Evolutionary conservation across 192 early-diverging fungal species (phyloP).

Genomic region (Coemansia sp.): DNA sequence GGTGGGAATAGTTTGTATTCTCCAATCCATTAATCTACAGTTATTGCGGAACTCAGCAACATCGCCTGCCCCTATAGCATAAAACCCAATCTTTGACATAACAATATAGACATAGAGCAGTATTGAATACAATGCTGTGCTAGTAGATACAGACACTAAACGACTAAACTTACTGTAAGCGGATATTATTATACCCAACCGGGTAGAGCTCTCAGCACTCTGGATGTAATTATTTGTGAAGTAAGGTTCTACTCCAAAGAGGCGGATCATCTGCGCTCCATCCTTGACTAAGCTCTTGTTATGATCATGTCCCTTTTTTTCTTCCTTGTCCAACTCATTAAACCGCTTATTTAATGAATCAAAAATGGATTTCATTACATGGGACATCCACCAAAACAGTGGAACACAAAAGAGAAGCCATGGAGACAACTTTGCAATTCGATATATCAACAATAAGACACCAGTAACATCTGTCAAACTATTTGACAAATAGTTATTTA

Average conservation of each 20-base stretch:
- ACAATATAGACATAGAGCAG: not conserved
- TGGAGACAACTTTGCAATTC: not conserved
- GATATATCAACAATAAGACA: not conserved
- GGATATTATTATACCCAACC: not conserved
- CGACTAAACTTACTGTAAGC: not conserved
- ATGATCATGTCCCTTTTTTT: not conserved
- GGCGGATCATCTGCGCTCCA: conserved; percentile 61
- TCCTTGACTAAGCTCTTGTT: not conserved
- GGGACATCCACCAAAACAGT: not conserved
- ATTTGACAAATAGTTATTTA: too few relatives aligned
- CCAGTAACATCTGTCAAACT: too few relatives aligned
- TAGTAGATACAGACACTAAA: not conserved
- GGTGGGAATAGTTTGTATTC: too few relatives aligned
- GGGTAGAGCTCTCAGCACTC: conserved; percentile 61
- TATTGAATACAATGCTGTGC: not conserved
- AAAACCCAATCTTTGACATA: not conserved
- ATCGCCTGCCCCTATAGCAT: not conserved
- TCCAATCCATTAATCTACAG: too few relatives aligned
- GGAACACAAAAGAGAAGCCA: not conserved
- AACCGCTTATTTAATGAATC: not conserved
- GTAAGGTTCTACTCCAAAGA: conserved; percentile 56
- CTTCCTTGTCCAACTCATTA: not conserved
- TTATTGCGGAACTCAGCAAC: not conserved
- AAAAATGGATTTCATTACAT: not conserved
- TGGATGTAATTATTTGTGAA: conserved; percentile 60